These are phyloP conservation scores for Prunella vulgaris DNA, from an alignment of 257 asterid species.

Conservation along the genomic window DNA sequence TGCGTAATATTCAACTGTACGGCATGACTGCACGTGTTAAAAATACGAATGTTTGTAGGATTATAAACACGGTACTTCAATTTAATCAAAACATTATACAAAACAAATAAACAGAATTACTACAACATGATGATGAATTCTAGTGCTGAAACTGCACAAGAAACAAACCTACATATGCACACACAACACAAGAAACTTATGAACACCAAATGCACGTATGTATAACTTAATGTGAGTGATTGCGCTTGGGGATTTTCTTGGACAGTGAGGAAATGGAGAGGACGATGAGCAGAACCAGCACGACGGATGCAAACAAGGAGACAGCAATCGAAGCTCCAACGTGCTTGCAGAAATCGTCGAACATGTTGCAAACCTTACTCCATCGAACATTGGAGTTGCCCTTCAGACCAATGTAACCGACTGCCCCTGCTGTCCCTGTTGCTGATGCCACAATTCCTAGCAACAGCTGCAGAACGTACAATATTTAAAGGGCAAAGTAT, in stretches of 20 bases:
- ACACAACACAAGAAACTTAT: conserved; percentile 8
- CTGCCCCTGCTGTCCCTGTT: conserved; percentile 73
- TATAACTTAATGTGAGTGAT: conserved; percentile 4
- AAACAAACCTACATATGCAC: conserved; percentile 28
- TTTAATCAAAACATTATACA: neutral
- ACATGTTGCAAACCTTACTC: conserved; percentile 52
- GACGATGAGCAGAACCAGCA: conserved; percentile 49
- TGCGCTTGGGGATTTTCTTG: conserved; percentile 60
- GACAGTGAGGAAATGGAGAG: conserved; percentile 54
- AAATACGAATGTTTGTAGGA: neutral
- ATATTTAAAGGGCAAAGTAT: too few species aligned
- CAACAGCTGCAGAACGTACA: conserved; percentile 47
- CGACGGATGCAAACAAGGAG: conserved; percentile 48
- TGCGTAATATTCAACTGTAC: neutral
- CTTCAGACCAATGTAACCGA: conserved; percentile 65
- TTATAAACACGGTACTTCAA: neutral
- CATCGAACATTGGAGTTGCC: conserved; percentile 59
- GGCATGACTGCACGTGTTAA: neutral
- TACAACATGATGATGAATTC: neutral
- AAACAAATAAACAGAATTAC: conserved; percentile 10
- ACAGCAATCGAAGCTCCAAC: conserved; percentile 50
- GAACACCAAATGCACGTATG: neutral
- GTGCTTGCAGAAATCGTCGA: conserved; percentile 55
- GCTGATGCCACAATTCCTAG: conserved; percentile 77
- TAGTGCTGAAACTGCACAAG: conserved; percentile 21